Evolutionary conservation across 1,139 yeast species (phyloP), one percentile per base, ranked within the genome.

Genomic region (Debaryomyces fabryi): DNA sequence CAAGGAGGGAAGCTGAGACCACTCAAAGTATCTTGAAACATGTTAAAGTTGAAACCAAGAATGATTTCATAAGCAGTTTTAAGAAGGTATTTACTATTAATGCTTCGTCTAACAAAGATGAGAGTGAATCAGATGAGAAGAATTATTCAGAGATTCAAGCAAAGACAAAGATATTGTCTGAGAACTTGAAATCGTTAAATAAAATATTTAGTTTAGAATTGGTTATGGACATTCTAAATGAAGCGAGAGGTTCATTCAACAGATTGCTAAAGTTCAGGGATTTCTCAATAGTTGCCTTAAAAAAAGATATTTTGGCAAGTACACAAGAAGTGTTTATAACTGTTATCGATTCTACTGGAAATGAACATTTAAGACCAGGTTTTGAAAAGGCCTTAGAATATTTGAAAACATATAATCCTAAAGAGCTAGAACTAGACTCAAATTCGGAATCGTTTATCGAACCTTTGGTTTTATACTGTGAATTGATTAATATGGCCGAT

Each of bases 401-500:
- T 44, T 72, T 93, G 50, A 78, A 83, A 49, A 79, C 82, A 35
- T 93, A 90, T 59, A 85, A 87, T 52, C 92, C 96, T 0, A 77
- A 75, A 16, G 78, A 78, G 39, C 63, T 72, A 33, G 44, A 62
- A 9, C 55, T 53, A 34, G 45, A 58, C 9, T 53, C 59, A 12
- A 52, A 55, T 15, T 35, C 45, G 20, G 65, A 62, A 37, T 64
- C 69, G 3, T 76, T 78, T 24, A 88, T 88, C 9, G 95, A 88
- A 55, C 98, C 99, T 0, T 74, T 93, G 45, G 88, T 88, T 0
- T 81, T 88, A 47, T 93, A 93, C 60, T 88, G 95, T 16, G 97
- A 92, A 62, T 74, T 93, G 52, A 95, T 93, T 39, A 93, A 92
- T 58, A 85, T 90, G 57, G 98, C 97, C 6, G 99, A 93, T 64